Evolutionary conservation across 2,329 filamentous ascomycete species (phyloP).

Genomic region (Curvularia eragrostidis): DNA sequence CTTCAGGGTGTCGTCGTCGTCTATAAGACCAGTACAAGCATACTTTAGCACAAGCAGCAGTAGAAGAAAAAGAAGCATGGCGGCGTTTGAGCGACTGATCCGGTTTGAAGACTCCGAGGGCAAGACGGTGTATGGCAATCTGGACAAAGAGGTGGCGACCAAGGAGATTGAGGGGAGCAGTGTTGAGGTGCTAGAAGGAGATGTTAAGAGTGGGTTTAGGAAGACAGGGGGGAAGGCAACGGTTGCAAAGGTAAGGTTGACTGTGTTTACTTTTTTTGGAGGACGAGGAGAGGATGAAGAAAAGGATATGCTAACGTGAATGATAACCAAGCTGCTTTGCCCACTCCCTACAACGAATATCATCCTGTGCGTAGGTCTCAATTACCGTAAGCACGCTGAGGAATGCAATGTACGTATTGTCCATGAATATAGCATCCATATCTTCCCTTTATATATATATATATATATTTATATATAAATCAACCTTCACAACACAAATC

Average conservation of each 20-base stretch:
- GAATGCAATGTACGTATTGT: slow-evolving; percentile 37
- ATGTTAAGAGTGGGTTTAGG: slow-evolving; percentile 38
- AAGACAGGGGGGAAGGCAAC: slow-evolving; percentile 36
- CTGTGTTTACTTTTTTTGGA: too few relatives aligned
- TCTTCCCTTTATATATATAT: too few relatives aligned
- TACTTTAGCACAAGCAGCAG: slow-evolving; percentile 9
- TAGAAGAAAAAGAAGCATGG: slow-evolving; percentile 24
- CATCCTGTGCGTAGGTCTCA: slow-evolving; percentile 46
- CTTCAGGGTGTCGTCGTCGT: neutral
- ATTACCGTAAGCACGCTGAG: slow-evolving; percentile 45
- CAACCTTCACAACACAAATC: too few relatives aligned
- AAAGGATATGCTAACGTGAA: neutral
- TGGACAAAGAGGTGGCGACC: slow-evolving; percentile 39
- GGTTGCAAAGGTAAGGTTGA: slow-evolving; percentile 30
- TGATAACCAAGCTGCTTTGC: slow-evolving; percentile 29
- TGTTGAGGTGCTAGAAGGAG: slow-evolving; percentile 40
- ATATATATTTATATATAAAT: too few relatives aligned
- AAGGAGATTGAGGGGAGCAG: slow-evolving; percentile 40
- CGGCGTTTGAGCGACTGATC: slow-evolving; percentile 44
- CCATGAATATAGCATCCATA: too few relatives aligned
- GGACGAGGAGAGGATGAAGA: neutral
- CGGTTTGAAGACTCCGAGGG: slow-evolving; percentile 43
- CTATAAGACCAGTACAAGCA: neutral
- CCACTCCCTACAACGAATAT: slow-evolving; percentile 41
- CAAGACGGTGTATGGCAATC: slow-evolving; percentile 40